Percentiles rank a stretch among this genome's conserved stretches.
Conservation (phyloP, 2,329 filamentous ascomycete genomes). For the Emergomyces orientalis region DNA sequence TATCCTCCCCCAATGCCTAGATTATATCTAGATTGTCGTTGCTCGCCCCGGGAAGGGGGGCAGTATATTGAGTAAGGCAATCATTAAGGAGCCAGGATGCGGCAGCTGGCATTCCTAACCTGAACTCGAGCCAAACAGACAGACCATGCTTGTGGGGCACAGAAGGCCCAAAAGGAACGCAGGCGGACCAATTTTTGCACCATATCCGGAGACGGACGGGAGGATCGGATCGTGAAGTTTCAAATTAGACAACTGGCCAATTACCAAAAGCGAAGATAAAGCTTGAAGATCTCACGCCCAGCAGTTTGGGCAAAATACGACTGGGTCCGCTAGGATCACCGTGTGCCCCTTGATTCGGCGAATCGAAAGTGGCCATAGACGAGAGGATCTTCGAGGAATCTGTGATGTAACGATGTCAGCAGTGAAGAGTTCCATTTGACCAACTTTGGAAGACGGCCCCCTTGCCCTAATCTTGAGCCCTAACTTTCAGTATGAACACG, state of each 20-base stretch:
- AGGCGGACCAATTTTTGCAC: neutral
- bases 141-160: neutral
- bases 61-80: neutral
- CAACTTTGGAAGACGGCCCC: no score
- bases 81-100: no score
- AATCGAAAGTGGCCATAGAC: neutral
- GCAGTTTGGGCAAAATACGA: neutral
- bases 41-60: neutral
- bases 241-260: neutral
- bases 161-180: neutral
- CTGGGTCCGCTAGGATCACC: neutral
- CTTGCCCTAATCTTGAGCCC: constrained; percentile 7
- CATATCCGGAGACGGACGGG: neutral
- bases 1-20: no score
- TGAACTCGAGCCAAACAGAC: no score
- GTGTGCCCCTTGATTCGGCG: neutral
- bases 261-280: neutral
- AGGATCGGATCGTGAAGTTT: constrained; percentile 5
- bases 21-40: neutral
- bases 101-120: no score
- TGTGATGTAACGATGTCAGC: neutral
- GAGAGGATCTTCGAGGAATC: neutral
- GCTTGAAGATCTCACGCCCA: neutral
- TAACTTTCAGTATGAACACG: no score
- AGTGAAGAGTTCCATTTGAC: neutral